phyloP scores from a whole-genome alignment of 2,329 filamentous ascomycete genomes.

The Trematosphaeria pertusa region DNA sequence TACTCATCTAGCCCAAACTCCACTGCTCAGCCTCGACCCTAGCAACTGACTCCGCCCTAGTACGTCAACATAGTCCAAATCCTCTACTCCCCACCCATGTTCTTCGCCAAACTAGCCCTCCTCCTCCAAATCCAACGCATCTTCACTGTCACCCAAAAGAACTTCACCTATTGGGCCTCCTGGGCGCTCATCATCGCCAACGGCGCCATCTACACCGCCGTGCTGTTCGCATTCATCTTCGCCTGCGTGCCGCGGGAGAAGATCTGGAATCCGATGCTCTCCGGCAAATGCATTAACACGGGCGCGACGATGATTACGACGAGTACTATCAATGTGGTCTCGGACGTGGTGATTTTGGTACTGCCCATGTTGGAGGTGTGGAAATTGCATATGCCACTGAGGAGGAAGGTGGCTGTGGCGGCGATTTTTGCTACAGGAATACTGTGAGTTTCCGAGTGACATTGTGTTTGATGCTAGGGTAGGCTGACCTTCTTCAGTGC shows the following conservation, averaged over 20 bases:
- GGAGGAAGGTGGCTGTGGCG: slow-evolving; percentile 7
- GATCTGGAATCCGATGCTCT: slow-evolving; percentile 21
- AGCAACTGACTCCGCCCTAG: slow-evolving; percentile 1
- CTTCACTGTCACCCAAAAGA: slow-evolving; percentile 7
- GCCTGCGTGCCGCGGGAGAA: slow-evolving; percentile 23
- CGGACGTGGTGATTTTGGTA: slow-evolving; percentile 26
- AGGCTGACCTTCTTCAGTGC: no score
- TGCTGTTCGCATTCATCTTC: slow-evolving; percentile 19
- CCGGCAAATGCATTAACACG: slow-evolving; percentile 24
- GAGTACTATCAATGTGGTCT: slow-evolving; percentile 20
- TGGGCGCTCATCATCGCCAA: slow-evolving; percentile 28
- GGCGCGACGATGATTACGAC: slow-evolving; percentile 16
- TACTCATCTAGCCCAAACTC: background rate
- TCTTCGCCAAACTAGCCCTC: slow-evolving; percentile 21
- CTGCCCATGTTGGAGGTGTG: slow-evolving; percentile 15
- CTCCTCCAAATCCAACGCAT: slow-evolving; percentile 23
- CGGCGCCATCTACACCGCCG: slow-evolving; percentile 9
- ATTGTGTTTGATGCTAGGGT: slow-evolving; percentile 4
- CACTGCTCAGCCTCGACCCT: no score
- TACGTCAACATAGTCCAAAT: slow-evolving; percentile 20
- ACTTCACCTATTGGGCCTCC: slow-evolving; percentile 20
- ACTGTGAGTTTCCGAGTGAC: slow-evolving; percentile 21
- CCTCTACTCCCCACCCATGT: slow-evolving; percentile 21
- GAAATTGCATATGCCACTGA: slow-evolving; percentile 1
- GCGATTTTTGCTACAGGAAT: slow-evolving; percentile 1